Conservation (phyloP, 805 yeast genomes). For the Metschnikowia anglica region DNA sequence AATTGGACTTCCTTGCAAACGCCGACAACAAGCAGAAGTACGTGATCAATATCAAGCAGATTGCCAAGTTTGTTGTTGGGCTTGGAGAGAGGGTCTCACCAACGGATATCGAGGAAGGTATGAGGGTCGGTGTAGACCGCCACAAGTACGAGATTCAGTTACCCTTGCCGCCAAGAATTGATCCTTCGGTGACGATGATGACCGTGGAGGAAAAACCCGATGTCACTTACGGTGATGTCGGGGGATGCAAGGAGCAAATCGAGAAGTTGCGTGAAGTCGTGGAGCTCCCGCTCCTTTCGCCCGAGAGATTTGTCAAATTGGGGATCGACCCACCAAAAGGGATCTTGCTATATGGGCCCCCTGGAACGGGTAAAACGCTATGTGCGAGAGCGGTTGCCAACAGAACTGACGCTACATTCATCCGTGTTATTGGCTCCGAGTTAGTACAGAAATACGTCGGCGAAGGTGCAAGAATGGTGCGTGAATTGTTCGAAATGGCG, state of each 20-base stretch:
- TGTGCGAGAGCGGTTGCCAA: constrained; percentile 99
- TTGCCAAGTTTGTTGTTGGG: constrained; percentile 96
- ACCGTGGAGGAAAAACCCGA: constrained; percentile 99
- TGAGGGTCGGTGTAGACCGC: constrained; percentile 99
- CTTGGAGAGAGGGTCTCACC: constrained; percentile 97
- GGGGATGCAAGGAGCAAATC: constrained; percentile 98
- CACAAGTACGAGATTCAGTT: constrained; percentile 94
- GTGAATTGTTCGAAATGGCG: constrained; percentile 98
- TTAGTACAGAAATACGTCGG: constrained; percentile 98
- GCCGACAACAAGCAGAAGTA: constrained; percentile 88
- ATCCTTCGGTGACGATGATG: constrained; percentile 99
- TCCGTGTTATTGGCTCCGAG: constrained; percentile 97
- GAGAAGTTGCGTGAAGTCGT: constrained; percentile 45
- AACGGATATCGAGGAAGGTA: constrained; percentile 98
- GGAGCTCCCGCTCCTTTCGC: constrained; percentile 54
- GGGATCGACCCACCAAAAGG: constrained; percentile 99
- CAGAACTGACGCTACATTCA: constrained; percentile 98
- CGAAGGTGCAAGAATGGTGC: constrained; percentile 99
- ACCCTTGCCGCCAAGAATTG: constrained; percentile 97
- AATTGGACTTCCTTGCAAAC: constrained; percentile 40
- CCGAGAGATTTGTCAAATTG: constrained; percentile 93
- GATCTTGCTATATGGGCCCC: constrained; percentile 93
- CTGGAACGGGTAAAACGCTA: constrained; percentile 97
- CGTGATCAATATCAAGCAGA: constrained; percentile 95
- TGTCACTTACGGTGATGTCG: constrained; percentile 96